A percentile compares a stretch with the other conserved stretches of the same genome.
phyloP scores from a whole-genome alignment of 2,329 filamentous ascomycete genomes.

The Penicillium sp. region DNA sequence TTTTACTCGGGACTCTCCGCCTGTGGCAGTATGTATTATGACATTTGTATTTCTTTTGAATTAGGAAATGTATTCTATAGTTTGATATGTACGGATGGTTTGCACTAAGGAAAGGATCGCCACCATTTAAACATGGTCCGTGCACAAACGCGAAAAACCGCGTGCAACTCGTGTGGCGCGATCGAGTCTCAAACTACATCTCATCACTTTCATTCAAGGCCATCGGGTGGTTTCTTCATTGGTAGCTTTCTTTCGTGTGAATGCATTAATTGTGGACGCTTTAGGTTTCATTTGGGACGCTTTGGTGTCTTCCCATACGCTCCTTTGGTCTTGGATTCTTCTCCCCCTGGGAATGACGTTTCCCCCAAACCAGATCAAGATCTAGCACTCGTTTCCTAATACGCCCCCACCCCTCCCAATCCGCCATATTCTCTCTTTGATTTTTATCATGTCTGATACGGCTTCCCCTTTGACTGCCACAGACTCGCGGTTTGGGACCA shows the following conservation, averaged over 20 bases:
- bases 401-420: not conserved
- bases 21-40: too few relatives aligned
- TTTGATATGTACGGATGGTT: too few relatives aligned
- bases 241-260: not conserved
- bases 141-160: constrained; percentile 37
- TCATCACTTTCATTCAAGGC: not conserved
- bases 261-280: not conserved
- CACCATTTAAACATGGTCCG: constrained; percentile 33
- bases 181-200: not conserved
- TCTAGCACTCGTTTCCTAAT: not conserved
- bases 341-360: not conserved
- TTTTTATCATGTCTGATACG: constrained; percentile 25
- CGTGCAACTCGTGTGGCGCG: constrained; percentile 16
- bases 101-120: not conserved
- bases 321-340: not conserved
- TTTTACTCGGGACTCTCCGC: not conserved
- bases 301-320: not conserved
- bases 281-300: not conserved
- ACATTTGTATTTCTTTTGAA: not conserved
- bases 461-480: constrained; percentile 27
- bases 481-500: constrained; percentile 26
- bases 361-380: not conserved
- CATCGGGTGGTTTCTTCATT: not conserved
- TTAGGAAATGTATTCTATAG: too few relatives aligned
- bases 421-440: not conserved